Evolutionary conservation across 2,329 filamentous ascomycete genomes (phyloP).

Genomic region (Peltaster fructicola): DNA sequence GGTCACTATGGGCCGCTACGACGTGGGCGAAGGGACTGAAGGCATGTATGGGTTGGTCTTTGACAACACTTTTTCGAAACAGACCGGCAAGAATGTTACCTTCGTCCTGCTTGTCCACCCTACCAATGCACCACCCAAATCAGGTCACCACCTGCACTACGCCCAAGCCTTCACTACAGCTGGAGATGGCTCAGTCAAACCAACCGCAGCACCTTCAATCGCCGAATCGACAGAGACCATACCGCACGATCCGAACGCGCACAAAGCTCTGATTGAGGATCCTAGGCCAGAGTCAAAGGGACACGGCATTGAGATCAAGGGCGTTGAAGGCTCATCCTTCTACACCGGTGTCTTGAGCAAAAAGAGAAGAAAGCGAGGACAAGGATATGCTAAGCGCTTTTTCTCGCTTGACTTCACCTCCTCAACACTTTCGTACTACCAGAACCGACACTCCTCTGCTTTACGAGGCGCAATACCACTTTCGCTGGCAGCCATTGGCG

Average conservation of each 20-base stretch:
- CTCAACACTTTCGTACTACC: slow-evolving; percentile 90
- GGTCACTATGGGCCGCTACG: slow-evolving; percentile 76
- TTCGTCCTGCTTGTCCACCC: slow-evolving; percentile 91
- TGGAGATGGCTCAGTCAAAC: slow-evolving; percentile 21
- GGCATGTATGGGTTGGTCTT: slow-evolving; percentile 96
- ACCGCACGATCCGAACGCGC: slow-evolving; percentile 18
- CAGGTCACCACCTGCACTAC: slow-evolving; percentile 49
- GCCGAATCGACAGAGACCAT: slow-evolving; percentile 34
- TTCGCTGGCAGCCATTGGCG: slow-evolving; percentile 76
- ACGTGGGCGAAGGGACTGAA: slow-evolving; percentile 54
- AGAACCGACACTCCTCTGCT: slow-evolving; percentile 82
- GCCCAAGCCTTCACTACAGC: slow-evolving; percentile 36
- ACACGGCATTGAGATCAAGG: slow-evolving; percentile 13
- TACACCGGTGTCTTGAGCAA: slow-evolving; percentile 79
- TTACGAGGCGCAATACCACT: slow-evolving; percentile 83
- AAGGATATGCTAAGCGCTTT: slow-evolving; percentile 82
- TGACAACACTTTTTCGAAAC: slow-evolving; percentile 97
- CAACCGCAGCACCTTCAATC: slow-evolving; percentile 22
- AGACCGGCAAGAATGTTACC: slow-evolving; percentile 82
- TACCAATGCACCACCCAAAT: slow-evolving; percentile 59
- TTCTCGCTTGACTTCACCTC: slow-evolving; percentile 93
- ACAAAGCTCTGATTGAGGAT: slow-evolving; percentile 19
- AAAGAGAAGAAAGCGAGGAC: slow-evolving; percentile 78
- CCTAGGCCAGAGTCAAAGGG: slow-evolving; percentile 23
- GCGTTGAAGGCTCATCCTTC: slow-evolving; percentile 33